Base-by-base conservation (phyloP, 495 filamentous ascomycete genomes). In the Extremus antarcticus region DNA sequence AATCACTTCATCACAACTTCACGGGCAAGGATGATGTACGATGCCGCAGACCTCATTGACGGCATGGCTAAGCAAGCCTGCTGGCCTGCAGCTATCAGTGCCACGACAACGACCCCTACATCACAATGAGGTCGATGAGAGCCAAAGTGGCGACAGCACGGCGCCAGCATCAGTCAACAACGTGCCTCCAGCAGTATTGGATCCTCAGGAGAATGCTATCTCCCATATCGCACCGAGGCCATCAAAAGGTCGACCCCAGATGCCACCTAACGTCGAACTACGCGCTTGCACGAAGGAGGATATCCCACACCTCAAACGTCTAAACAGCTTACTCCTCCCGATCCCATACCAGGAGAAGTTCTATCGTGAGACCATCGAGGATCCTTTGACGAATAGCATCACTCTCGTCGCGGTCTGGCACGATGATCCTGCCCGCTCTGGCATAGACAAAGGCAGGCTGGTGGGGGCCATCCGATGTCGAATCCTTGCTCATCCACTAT, bases 401-500 rank as follows among this genome's bases (percentile, higher is more conserved):
- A 90, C 90, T 25, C 84, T 88, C 53, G 78, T 90, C 48, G 86
- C 90, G 22, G 69, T 87, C 51, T 88, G 85, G 74, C 74, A 78
- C 63, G 77, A 79, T 53, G 67, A 69, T 50, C 65, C 71, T 19
- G 58, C 65, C 15, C 9, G 35, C 55, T 3, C 52, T 70, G 57
- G 61, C 71, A 32, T 52, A 2, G 49, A 57, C 22, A 63, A 62
- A 52, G 63, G 65, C 20, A 56, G 51, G 19, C 79, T 90, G 16
- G 76, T 95, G 40, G 91, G 87, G 20, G 88, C 86, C 9, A 84
- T 97, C 29, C 78, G 92, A 50, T 92, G 88, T 70, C 84, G 88
- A 0, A 72, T 90, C 11, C 86, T 94, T 63, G 56, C 70, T 50
- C 57, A 60, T 58, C 62, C 57, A 24, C 39, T 16, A 20, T 11